These are phyloP conservation scores for Colletotrichum graminicola DNA, from an alignment of 2,329 filamentous ascomycete species.

Conservation along the genomic window DNA sequence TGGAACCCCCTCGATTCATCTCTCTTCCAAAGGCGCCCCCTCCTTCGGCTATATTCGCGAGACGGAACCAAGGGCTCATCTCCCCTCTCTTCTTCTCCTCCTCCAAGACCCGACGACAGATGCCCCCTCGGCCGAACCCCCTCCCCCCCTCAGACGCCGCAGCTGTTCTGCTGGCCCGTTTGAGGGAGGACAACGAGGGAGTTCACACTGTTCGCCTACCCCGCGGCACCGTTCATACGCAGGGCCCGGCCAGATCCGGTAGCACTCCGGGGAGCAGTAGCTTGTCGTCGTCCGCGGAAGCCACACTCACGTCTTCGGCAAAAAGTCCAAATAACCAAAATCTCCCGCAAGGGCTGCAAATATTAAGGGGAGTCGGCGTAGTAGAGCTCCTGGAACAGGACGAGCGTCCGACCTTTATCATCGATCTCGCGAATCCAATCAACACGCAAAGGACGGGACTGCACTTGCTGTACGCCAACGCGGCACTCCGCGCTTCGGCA, in stretches of 20 bases:
- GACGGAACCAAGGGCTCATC: constrained; percentile 52
- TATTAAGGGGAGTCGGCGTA: constrained; percentile 74
- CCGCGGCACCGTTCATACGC: constrained; percentile 62
- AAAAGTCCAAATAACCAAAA: constrained; percentile 64
- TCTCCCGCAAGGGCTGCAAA: constrained; percentile 62
- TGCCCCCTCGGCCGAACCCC: constrained; percentile 53
- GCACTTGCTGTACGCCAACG: constrained; percentile 76
- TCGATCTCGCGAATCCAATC: constrained; percentile 73
- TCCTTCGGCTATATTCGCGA: constrained; percentile 45
- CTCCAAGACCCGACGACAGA: constrained; percentile 52
- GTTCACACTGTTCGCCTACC: constrained; percentile 69
- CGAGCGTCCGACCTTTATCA: constrained; percentile 79
- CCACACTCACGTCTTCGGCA: constrained; percentile 42
- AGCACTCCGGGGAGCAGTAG: constrained; percentile 66
- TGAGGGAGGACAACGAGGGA: constrained; percentile 58
- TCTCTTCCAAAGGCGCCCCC: constrained; percentile 52
- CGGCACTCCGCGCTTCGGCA: constrained; percentile 70
- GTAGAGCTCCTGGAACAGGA: constrained; percentile 82
- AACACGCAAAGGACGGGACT: constrained; percentile 68
- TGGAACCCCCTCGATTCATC: constrained; percentile 59
- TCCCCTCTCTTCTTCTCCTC: constrained; percentile 67
- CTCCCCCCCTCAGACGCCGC: constrained; percentile 57
- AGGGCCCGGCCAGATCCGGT: constrained; percentile 60
- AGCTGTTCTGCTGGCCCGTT: constrained; percentile 61
- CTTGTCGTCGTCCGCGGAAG: constrained; percentile 62